A percentile compares a stretch with the other conserved stretches of the same genome.
Conservation (phyloP, 768 basidiomycete genomes). For the Pseudohyphozyma bogoriensis region DNA sequence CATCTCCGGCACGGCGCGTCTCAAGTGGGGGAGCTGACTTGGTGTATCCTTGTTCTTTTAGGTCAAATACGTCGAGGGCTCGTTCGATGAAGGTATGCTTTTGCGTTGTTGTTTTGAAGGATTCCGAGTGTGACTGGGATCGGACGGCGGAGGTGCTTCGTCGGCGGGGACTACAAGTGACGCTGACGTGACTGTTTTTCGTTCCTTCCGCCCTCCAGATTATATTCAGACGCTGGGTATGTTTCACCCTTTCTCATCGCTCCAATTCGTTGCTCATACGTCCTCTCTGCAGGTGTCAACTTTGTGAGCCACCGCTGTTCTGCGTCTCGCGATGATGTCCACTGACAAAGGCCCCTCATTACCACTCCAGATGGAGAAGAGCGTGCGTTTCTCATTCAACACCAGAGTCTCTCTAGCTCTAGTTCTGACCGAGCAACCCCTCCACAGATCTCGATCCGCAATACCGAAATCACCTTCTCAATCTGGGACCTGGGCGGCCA, state of each 20-base stretch:
- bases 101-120: neutral
- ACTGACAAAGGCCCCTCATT: too few relatives aligned
- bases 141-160: neutral
- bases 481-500: constrained; percentile 65
- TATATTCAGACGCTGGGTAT: constrained; percentile 92
- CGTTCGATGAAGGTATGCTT: constrained; percentile 37
- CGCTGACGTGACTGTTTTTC: constrained; percentile 56
- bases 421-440: neutral
- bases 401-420: neutral
- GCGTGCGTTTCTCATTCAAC: constrained; percentile 36
- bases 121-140: neutral
- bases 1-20: too few relatives aligned
- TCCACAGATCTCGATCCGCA: constrained; percentile 68
- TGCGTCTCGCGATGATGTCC: constrained; percentile 55
- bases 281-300: constrained; percentile 26
- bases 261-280: neutral
- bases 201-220: constrained; percentile 43
- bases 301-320: constrained; percentile 5
- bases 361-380: constrained; percentile 99
- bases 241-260: neutral
- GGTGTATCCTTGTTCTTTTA: too few relatives aligned
- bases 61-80: constrained; percentile 99
- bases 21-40: too few relatives aligned
- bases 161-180: neutral
- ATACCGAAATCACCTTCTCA: constrained; percentile 98